Percentiles rank a stretch among this genome's conserved stretches.
Evolutionary conservation across 1,139 yeast genomes (phyloP).

Genomic region (Candida pseudoviswanathii): DNA sequence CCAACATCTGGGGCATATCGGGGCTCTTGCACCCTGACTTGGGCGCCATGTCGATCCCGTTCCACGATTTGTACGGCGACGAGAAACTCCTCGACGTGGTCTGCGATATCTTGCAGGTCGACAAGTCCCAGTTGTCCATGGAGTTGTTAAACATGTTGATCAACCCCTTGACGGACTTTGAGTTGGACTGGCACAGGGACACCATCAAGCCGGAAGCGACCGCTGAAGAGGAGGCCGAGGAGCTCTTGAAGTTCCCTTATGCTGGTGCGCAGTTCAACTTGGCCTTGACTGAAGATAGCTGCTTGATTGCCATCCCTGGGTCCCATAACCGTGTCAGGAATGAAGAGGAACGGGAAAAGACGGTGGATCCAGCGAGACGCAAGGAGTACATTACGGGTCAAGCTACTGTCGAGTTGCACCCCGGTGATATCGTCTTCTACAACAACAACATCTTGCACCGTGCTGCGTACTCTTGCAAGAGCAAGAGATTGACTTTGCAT

Average conservation of each 20-base stretch:
- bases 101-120: constrained; percentile 47
- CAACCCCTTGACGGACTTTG: constrained; percentile 58
- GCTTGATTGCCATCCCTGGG: constrained; percentile 55
- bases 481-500: constrained; percentile 51
- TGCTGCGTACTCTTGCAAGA: constrained; percentile 45
- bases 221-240: constrained; percentile 48
- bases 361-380: constrained; percentile 33
- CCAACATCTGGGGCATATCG: constrained; percentile 60
- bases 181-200: constrained; percentile 60
- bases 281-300: constrained; percentile 51
- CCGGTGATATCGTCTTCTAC: constrained; percentile 59
- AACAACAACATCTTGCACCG: constrained; percentile 57
- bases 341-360: constrained; percentile 47
- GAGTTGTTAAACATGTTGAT: constrained; percentile 59
- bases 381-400: constrained; percentile 45
- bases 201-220: constrained; percentile 53
- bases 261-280: constrained; percentile 60
- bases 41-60: constrained; percentile 38
- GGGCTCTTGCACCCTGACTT: constrained; percentile 55
- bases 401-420: constrained; percentile 45
- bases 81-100: constrained; percentile 46
- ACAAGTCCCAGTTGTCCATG: constrained; percentile 43
- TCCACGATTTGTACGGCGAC: constrained; percentile 48
- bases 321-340: constrained; percentile 53
- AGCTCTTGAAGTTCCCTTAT: constrained; percentile 41